Conservation (phyloP, 805 yeast genomes). For the Zygoascus flipseniorum region DNA sequence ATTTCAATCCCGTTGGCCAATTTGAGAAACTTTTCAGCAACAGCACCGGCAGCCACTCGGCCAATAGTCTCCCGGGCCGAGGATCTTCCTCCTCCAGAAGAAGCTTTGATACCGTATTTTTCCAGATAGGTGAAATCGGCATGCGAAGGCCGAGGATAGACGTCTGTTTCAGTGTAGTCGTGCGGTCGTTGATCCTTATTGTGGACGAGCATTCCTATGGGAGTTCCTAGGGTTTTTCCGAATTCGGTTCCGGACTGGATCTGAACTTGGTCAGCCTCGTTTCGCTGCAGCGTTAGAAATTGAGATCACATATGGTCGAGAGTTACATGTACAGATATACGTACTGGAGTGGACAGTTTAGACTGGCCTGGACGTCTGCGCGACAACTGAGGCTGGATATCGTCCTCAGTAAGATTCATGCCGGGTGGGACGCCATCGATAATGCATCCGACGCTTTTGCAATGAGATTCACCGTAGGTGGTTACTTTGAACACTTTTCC, state of each 20-base stretch:
- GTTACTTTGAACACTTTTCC: conserved; percentile 65
- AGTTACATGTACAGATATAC: neutral
- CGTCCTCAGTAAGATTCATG: conserved; percentile 70
- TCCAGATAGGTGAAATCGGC: conserved; percentile 90
- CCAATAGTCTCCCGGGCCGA: conserved; percentile 98
- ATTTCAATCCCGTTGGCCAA: conserved; percentile 80
- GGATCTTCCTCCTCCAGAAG: conserved; percentile 96
- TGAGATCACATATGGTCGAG: neutral
- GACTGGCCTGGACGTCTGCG: conserved; percentile 98
- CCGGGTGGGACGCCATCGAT: conserved; percentile 99
- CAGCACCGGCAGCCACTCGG: conserved; percentile 97
- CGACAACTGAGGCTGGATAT: conserved; percentile 90
- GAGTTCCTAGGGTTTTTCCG: conserved; percentile 88
- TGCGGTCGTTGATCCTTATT: conserved; percentile 97
- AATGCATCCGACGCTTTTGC: conserved; percentile 95
- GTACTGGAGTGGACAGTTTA: conserved; percentile 73
- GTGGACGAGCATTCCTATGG: conserved; percentile 85
- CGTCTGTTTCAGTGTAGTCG: conserved; percentile 91
- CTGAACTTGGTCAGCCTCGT: conserved; percentile 86
- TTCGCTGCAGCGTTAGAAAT: conserved; percentile 33
- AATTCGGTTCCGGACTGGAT: conserved; percentile 93
- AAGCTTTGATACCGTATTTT: conserved; percentile 88
- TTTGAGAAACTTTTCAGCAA: conserved; percentile 83
- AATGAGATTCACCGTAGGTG: conserved; percentile 97
- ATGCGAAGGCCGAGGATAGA: conserved; percentile 95